phyloP scores from a whole-genome alignment of 805 yeast genomes.

The Myxozyma vanderwaltii region DNA sequence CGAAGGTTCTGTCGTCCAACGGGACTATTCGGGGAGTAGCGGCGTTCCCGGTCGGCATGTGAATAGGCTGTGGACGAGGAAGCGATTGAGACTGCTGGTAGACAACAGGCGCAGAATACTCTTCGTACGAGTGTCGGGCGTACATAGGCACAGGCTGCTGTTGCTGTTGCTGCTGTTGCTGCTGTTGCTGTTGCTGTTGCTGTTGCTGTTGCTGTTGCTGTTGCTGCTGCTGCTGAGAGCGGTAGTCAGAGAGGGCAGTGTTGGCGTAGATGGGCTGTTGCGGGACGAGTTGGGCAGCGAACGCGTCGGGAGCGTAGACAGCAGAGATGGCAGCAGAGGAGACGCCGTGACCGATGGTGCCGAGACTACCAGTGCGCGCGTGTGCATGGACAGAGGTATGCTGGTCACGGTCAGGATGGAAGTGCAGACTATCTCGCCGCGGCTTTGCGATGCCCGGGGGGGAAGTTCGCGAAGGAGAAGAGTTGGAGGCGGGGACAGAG shows the following conservation, averaged over 20 bases:
- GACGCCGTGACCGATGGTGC: slow-evolving; percentile 2
- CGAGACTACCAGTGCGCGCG: slow-evolving; percentile 1
- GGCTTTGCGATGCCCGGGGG: slow-evolving; percentile 19
- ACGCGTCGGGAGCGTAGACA: slow-evolving; percentile 11
- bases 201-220: too few species aligned
- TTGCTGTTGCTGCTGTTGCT: too few species aligned
- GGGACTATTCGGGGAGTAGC: slow-evolving; percentile 6
- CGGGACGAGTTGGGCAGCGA: slow-evolving; percentile 14
- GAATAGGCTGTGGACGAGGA: slow-evolving; percentile 17
- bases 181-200: too few species aligned
- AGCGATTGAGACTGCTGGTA: slow-evolving; percentile 1
- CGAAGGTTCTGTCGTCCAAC: not conserved
- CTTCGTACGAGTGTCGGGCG: not conserved
- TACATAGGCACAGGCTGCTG: too few species aligned
- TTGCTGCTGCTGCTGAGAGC: slow-evolving; percentile 1
- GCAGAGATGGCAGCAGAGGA: slow-evolving; percentile 11
- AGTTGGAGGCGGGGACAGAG: not conserved
- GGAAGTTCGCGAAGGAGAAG: slow-evolving; percentile 1
- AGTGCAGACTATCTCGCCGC: slow-evolving; percentile 18
- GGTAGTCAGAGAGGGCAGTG: not conserved
- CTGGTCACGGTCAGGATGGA: slow-evolving; percentile 2
- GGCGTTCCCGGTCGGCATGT: not conserved
- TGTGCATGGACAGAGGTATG: not conserved
- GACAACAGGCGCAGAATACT: not conserved
- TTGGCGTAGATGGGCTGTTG: not conserved